Percentiles rank a stretch among this genome's conserved stretches.
Evolutionary conservation across 2,329 filamentous ascomycete genomes (phyloP).

Genomic region (Trichophyton mentagrophytes): DNA sequence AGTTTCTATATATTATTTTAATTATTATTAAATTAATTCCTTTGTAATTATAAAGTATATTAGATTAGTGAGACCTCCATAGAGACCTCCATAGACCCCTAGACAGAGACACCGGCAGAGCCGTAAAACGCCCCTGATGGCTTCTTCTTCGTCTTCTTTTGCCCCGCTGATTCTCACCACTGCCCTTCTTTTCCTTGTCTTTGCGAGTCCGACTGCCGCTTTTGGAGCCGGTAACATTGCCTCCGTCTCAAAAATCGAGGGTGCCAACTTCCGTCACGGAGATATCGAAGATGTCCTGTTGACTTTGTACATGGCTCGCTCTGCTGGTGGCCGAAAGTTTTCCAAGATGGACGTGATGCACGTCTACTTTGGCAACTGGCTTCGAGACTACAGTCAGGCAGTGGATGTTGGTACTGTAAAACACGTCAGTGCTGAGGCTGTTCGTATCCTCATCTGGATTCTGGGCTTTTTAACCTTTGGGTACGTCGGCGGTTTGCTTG

Average conservation of each 20-base stretch:
- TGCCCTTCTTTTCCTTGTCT: conserved; percentile 47
- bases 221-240: conserved; percentile 88
- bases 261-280: conserved; percentile 77
- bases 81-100: neutral
- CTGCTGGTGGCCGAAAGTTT: conserved; percentile 65
- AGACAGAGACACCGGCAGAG: neutral
- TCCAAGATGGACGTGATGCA: conserved; percentile 75
- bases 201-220: conserved; percentile 56
- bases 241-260: conserved; percentile 65
- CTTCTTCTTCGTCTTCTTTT: conserved; percentile 4
- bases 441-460: conserved; percentile 77
- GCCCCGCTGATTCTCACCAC: conserved; percentile 28
- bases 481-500: conserved; percentile 30
- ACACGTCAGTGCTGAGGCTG: conserved; percentile 77
- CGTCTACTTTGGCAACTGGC: conserved; percentile 95
- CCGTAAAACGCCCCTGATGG: neutral
- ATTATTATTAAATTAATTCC: too few relatives aligned
- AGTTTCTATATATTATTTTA: too few relatives aligned
- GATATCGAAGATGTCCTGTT: conserved; percentile 89
- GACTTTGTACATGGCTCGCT: conserved; percentile 52
- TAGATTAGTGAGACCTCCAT: too few relatives aligned
- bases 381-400: conserved; percentile 84
- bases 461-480: conserved; percentile 83
- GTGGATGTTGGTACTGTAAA: conserved; percentile 90
- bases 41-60: too few relatives aligned